These are phyloP conservation scores for Collybia sp. DNA, from an alignment of 768 basidiomycete species.

Conservation along the genomic window DNA sequence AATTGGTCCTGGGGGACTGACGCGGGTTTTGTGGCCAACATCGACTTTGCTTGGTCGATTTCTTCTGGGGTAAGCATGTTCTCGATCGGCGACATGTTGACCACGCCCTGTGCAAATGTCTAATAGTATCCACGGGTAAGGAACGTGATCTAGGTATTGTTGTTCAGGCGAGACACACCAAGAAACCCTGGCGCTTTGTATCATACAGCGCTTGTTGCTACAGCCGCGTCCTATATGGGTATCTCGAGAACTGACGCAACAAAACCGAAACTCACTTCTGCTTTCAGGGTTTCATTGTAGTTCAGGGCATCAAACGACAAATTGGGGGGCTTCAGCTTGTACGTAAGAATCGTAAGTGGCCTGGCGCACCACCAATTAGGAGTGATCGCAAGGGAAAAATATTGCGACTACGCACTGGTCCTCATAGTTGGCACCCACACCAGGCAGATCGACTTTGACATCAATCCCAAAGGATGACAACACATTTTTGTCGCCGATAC, in stretches of 20 bases:
- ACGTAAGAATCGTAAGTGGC: constrained; percentile 22
- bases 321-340: constrained; percentile 21
- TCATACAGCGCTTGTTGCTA: constrained; percentile 24
- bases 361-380: constrained; percentile 7
- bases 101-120: constrained; percentile 24
- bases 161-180: constrained; percentile 13
- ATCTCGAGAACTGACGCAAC: no score
- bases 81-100: constrained; percentile 22
- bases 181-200: constrained; percentile 18
- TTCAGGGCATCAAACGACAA: constrained; percentile 24
- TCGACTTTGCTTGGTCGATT: constrained; percentile 12
- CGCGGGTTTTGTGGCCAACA: constrained; percentile 21
- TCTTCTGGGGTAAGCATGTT: constrained; percentile 19
- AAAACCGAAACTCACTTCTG: constrained; percentile 13
- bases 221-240: background rate
- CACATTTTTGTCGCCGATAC: constrained; percentile 19
- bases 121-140: constrained; percentile 1
- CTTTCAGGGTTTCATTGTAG: constrained; percentile 20
- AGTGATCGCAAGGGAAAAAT: background rate
- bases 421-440: constrained; percentile 28
- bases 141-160: background rate
- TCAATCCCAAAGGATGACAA: constrained; percentile 17
- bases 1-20: constrained; percentile 21
- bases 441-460: constrained; percentile 24
- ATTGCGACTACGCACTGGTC: constrained; percentile 17